phyloP scores from a whole-genome alignment of 306 rosid genomes.

The Canavalia ensiformis region DNA sequence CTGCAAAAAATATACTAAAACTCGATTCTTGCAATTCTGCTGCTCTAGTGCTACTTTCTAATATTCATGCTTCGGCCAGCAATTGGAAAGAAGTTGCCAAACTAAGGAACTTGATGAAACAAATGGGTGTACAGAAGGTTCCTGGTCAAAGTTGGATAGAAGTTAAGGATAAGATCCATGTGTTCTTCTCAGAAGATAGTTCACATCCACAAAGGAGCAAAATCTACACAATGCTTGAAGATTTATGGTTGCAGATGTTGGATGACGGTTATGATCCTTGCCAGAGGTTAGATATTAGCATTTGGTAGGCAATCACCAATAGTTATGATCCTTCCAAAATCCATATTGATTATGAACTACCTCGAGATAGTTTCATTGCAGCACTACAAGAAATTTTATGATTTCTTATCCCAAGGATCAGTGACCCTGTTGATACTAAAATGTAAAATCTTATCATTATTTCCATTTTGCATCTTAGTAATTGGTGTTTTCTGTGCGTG shows the following conservation, averaged over 20 bases:
- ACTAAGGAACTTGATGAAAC: slow-evolving; percentile 68
- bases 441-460: neutral
- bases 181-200: slow-evolving; percentile 72
- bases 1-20: slow-evolving; percentile 73
- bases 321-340: neutral
- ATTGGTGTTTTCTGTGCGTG: neutral
- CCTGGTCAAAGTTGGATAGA: slow-evolving; percentile 75
- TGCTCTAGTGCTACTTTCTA: slow-evolving; percentile 73
- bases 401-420: neutral
- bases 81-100: slow-evolving; percentile 73
- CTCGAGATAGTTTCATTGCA: slow-evolving; percentile 20
- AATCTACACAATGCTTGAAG: slow-evolving; percentile 67
- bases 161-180: slow-evolving; percentile 68
- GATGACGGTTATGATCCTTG: slow-evolving; percentile 67
- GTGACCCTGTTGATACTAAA: slow-evolving; percentile 9
- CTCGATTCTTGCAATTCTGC: slow-evolving; percentile 76
- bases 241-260: slow-evolving; percentile 71
- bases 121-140: slow-evolving; percentile 65
- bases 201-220: slow-evolving; percentile 69
- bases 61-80: slow-evolving; percentile 70
- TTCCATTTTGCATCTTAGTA: neutral
- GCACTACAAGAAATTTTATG: slow-evolving; percentile 15
- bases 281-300: slow-evolving; percentile 46
- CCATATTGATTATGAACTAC: neutral
- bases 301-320: neutral